Evolutionary conservation across 805 yeast genomes (phyloP).

Genomic region (Metahyphopichia silvanorum): DNA sequence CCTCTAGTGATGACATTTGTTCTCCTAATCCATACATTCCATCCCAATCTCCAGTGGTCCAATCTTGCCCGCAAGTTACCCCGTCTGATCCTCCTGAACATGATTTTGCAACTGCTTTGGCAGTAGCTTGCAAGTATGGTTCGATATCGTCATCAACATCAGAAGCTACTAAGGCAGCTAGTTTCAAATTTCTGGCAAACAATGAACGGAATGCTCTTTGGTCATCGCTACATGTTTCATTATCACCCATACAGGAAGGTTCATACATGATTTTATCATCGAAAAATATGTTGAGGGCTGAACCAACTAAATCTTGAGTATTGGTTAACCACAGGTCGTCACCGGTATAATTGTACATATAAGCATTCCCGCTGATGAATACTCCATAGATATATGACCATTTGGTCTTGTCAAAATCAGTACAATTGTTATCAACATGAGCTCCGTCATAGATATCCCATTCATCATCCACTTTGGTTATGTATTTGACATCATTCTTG

Average conservation of each 20-base stretch:
- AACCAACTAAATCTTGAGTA: constrained; percentile 47
- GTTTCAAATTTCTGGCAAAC: constrained; percentile 68
- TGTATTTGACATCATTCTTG: constrained; percentile 34
- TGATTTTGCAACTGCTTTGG: constrained; percentile 61
- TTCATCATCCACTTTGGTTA: constrained; percentile 35
- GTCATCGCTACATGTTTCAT: constrained; percentile 68
- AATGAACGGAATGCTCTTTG: constrained; percentile 92
- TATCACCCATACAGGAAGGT: constrained; percentile 70
- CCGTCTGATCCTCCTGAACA: constrained; percentile 75
- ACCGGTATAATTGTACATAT: constrained; percentile 68
- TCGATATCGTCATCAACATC: constrained; percentile 38
- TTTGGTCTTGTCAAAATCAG: constrained; percentile 52
- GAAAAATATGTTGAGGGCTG: constrained; percentile 56
- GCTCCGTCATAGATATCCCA: constrained; percentile 75
- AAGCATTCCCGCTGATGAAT: constrained; percentile 76
- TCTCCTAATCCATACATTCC: constrained; percentile 72
- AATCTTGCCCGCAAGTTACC: constrained; percentile 71
- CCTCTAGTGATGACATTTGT: constrained; percentile 72
- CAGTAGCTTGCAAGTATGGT: constrained; percentile 37
- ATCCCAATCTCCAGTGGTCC: constrained; percentile 58
- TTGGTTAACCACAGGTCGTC: constrained; percentile 66
- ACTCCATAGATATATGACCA: constrained; percentile 91
- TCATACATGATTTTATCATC: constrained; percentile 63
- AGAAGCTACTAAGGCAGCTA: constrained; percentile 71
- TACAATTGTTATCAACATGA: constrained; percentile 55